phyloP scores from a whole-genome alignment of 768 basidiomycete genomes.

The Imleria badia region DNA sequence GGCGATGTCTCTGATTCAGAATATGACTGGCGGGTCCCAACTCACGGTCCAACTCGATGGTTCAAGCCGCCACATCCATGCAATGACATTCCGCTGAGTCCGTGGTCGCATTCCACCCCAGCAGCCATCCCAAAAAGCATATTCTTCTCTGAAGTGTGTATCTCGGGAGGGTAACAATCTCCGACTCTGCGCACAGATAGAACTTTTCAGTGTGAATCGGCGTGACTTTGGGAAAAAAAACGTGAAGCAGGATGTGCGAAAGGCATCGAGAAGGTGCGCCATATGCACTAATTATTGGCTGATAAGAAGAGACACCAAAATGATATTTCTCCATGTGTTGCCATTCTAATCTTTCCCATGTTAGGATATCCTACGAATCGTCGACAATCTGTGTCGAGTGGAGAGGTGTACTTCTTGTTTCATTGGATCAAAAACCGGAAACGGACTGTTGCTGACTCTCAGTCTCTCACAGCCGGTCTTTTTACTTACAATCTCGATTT shows the following conservation, averaged over 20 bases:
- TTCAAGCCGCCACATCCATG: not conserved
- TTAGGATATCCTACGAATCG: not conserved
- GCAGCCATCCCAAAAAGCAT: not conserved
- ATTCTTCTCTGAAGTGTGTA: not conserved
- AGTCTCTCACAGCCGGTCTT: not conserved
- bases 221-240: not conserved
- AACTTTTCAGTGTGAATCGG: not conserved
- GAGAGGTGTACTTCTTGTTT: not conserved
- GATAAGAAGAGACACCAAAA: not conserved
- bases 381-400: not conserved
- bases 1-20: not conserved
- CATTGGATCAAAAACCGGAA: not conserved
- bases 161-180: not conserved
- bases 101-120: not conserved
- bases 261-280: not conserved
- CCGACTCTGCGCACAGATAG: not conserved
- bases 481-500: not conserved
- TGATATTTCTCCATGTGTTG: too few species aligned
- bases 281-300: not conserved
- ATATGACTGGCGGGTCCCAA: not conserved
- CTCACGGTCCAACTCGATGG: conserved; percentile 1
- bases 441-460: not conserved
- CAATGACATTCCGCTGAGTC: not conserved
- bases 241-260: not conserved
- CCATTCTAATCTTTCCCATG: too few species aligned